These are phyloP conservation scores for Pseudogymnoascus sp. DNA, from an alignment of 2,329 filamentous ascomycete species.

Conservation along the genomic window DNA sequence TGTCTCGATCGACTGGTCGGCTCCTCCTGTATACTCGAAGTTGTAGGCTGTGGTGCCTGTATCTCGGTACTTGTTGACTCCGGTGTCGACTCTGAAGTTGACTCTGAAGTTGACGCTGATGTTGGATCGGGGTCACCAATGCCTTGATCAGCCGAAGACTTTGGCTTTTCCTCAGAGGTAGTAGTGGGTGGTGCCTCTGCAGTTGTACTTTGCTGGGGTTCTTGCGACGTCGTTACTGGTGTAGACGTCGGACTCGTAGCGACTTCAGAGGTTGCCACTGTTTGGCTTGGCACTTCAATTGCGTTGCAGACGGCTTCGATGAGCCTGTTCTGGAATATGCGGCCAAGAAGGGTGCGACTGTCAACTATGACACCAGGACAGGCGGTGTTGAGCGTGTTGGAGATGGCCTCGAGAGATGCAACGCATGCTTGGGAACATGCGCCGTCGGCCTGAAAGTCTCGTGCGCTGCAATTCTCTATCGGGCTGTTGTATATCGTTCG, in stretches of 20 bases:
- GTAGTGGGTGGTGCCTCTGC: background rate
- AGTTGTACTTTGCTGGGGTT: background rate
- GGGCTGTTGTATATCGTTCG: constrained; percentile 2
- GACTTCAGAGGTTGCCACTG: background rate
- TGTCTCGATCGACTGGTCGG: background rate
- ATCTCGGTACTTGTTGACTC: background rate
- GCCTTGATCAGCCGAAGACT: background rate
- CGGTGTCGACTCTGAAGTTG: background rate
- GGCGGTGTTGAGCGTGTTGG: background rate
- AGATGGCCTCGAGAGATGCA: background rate
- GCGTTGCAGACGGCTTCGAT: background rate
- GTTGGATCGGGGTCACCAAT: background rate
- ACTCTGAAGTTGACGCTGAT: background rate
- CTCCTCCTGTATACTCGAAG: background rate
- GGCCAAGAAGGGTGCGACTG: constrained; percentile 8
- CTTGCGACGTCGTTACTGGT: background rate
- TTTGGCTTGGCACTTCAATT: background rate
- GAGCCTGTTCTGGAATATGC: background rate
- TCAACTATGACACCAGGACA: constrained; percentile 3
- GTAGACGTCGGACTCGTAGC: background rate
- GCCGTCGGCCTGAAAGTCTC: background rate
- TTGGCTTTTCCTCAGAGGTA: background rate
- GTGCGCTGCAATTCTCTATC: background rate
- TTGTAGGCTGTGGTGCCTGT: background rate
- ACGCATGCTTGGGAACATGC: constrained; percentile 9